Evolutionary conservation across 768 basidiomycete species (phyloP).

Genomic region (Mycena haematopus): DNA sequence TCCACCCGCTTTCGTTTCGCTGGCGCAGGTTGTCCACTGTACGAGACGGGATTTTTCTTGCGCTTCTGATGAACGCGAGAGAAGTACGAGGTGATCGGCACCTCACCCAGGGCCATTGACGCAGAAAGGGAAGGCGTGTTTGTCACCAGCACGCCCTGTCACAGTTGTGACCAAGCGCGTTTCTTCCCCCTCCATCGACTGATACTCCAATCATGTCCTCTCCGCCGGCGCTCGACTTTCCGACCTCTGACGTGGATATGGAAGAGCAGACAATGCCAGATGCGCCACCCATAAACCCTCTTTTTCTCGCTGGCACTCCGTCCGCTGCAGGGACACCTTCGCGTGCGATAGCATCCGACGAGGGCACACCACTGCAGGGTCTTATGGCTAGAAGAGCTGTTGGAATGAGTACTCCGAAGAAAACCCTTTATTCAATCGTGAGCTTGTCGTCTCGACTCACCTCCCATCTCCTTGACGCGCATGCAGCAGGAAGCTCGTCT

Average conservation of each 20-base stretch:
- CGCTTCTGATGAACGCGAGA: conserved; percentile 18
- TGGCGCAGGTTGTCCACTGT: not conserved
- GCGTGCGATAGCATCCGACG: conserved; percentile 44
- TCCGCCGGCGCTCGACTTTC: conserved; percentile 68
- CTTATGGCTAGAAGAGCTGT: conserved; percentile 59
- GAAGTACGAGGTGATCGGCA: conserved; percentile 31
- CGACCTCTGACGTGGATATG: conserved; percentile 69
- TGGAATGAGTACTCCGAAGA: conserved; percentile 62
- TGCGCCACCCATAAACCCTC: conserved; percentile 49
- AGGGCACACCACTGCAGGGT: conserved; percentile 51
- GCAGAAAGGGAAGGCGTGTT: not conserved
- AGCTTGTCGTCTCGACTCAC: conserved; percentile 31
- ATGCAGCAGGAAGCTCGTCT: conserved; percentile 61
- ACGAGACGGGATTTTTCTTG: conserved; percentile 6
- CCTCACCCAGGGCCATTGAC: conserved; percentile 20
- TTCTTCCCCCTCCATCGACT: not conserved
- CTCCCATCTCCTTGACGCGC: conserved; percentile 25
- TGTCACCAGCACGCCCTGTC: not conserved
- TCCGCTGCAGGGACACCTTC: conserved; percentile 59
- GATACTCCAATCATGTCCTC: conserved; percentile 58
- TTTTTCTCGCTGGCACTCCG: conserved; percentile 63
- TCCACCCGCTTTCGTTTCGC: conserved; percentile 21
- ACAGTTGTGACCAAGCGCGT: not conserved
- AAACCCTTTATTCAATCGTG: conserved; percentile 60
- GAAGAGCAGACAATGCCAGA: conserved; percentile 49